Evolutionary conservation across 345 rosid genomes (phyloP).

Genomic region (Microcos paniculata): DNA sequence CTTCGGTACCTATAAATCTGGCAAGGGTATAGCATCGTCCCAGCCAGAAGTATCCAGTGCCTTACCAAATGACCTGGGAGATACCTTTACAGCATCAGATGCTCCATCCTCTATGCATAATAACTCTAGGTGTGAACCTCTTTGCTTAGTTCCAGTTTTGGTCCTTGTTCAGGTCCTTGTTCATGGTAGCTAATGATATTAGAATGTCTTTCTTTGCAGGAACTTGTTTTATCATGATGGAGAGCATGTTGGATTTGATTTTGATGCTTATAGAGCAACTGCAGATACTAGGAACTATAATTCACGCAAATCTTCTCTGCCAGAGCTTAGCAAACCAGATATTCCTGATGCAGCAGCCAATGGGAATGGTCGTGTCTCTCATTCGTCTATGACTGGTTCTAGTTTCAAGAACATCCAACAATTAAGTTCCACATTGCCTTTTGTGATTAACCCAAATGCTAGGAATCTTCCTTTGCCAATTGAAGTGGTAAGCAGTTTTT

Average conservation of each 20-base stretch:
- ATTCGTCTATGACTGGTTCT: slow-evolving; percentile 20
- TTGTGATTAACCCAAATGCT: slow-evolving; percentile 17
- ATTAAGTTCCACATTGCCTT: slow-evolving; percentile 17
- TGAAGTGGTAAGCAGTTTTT: slow-evolving; percentile 32
- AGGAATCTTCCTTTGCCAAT: slow-evolving; percentile 22
- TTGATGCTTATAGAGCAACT: slow-evolving; percentile 20
- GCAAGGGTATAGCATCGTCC: slow-evolving; percentile 17
- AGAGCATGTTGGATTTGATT: slow-evolving; percentile 21
- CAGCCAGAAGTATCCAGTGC: slow-evolving; percentile 21
- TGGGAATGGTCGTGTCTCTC: slow-evolving; percentile 16
- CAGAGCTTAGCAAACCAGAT: slow-evolving; percentile 21
- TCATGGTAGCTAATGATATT: slow-evolving; percentile 5
- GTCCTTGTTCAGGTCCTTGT: not conserved
- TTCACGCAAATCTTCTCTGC: slow-evolving; percentile 12
- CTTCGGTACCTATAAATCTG: slow-evolving; percentile 51
- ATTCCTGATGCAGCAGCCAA: slow-evolving; percentile 16
- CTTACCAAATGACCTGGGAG: slow-evolving; percentile 14
- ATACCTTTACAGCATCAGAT: slow-evolving; percentile 21
- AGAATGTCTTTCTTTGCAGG: slow-evolving; percentile 26
- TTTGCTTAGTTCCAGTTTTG: slow-evolving; percentile 2
- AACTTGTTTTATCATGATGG: slow-evolving; percentile 18
- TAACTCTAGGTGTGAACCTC: slow-evolving; percentile 28
- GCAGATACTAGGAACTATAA: slow-evolving; percentile 22
- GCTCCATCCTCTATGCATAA: slow-evolving; percentile 20
- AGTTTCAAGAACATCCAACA: slow-evolving; percentile 20